phyloP scores from a whole-genome alignment of 2,329 filamentous ascomycete genomes.

The Apiospora pterosperma region DNA sequence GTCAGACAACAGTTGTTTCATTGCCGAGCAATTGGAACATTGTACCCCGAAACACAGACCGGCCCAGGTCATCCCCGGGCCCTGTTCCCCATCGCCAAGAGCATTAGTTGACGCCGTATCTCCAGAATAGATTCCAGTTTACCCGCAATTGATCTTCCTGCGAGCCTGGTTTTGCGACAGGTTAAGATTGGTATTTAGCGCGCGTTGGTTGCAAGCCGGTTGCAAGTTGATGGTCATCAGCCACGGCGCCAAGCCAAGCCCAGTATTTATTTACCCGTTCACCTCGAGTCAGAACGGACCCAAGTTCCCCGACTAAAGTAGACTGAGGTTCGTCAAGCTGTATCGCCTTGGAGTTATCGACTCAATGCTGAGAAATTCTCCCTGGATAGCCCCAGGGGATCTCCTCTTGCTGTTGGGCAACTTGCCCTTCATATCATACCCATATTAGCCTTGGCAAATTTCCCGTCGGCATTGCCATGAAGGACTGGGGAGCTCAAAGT shows the following conservation, averaged over 20 bases:
- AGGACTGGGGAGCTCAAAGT: slow-evolving; percentile 19
- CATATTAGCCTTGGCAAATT: slow-evolving; percentile 14
- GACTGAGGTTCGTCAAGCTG: not conserved
- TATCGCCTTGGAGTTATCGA: not conserved
- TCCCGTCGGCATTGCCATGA: slow-evolving; percentile 16
- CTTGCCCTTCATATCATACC: not conserved
- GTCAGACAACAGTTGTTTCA: not conserved
- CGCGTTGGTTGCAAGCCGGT: no score
- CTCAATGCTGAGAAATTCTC: not conserved
- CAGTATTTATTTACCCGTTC: no score
- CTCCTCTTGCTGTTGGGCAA: slow-evolving; percentile 3
- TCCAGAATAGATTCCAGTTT: not conserved
- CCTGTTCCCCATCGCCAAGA: not conserved
- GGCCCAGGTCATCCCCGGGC: not conserved
- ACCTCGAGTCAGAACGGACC: no score
- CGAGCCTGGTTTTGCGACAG: not conserved
- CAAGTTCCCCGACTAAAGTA: no score
- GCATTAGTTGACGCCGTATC: not conserved
- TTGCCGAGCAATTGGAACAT: not conserved
- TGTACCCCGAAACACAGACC: not conserved
- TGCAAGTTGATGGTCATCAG: no score
- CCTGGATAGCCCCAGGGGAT: not conserved
- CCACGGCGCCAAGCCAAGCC: no score
- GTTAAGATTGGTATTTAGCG: not conserved
- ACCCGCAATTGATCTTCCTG: not conserved